Percentiles rank a stretch among this genome's conserved stretches.
Evolutionary conservation across 176 grass and related monocot species (phyloP).

Genomic region (Tillandsia leiboldiana): DNA sequence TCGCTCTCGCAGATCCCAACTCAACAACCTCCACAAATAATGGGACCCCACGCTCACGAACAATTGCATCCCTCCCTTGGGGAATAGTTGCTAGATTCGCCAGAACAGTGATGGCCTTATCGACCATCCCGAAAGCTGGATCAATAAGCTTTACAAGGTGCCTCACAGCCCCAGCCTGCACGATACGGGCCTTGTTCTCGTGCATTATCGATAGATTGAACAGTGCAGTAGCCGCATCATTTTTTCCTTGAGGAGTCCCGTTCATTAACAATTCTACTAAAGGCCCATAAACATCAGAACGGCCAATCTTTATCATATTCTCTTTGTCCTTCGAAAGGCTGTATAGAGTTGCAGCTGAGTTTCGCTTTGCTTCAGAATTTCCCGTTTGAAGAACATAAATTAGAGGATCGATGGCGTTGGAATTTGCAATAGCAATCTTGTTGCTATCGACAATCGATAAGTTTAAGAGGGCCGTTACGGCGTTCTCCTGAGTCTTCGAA

Average conservation of each 20-base stretch:
- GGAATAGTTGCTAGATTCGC: constrained; percentile 58
- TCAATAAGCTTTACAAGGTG: constrained; percentile 84
- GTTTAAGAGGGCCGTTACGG: constrained; percentile 65
- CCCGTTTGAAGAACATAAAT: constrained; percentile 63
- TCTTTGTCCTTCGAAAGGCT: constrained; percentile 67
- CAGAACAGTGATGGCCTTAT: constrained; percentile 71
- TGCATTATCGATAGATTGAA: constrained; percentile 75
- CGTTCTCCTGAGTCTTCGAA: constrained; percentile 50
- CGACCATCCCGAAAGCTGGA: constrained; percentile 69
- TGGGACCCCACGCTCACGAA: constrained; percentile 45
- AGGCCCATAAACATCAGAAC: constrained; percentile 58
- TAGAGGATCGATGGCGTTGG: constrained; percentile 51
- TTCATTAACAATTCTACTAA: constrained; percentile 54
- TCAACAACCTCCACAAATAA: constrained; percentile 83
- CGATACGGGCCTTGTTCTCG: constrained; percentile 61
- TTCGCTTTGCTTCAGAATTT: constrained; percentile 71
- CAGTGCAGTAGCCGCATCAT: constrained; percentile 74
- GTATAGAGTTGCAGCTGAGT: constrained; percentile 69
- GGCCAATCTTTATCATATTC: constrained; percentile 57
- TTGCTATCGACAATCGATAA: constrained; percentile 72
- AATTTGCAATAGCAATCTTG: constrained; percentile 56
- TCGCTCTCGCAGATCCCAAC: constrained; percentile 61
- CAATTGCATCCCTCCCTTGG: constrained; percentile 53
- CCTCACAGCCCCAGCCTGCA: constrained; percentile 62
- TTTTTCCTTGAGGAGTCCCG: constrained; percentile 67